A percentile compares a stretch with the other conserved stretches of the same genome.
Evolutionary conservation across 2,329 filamentous ascomycete genomes (phyloP).

Genomic region (Xylaria sp.): DNA sequence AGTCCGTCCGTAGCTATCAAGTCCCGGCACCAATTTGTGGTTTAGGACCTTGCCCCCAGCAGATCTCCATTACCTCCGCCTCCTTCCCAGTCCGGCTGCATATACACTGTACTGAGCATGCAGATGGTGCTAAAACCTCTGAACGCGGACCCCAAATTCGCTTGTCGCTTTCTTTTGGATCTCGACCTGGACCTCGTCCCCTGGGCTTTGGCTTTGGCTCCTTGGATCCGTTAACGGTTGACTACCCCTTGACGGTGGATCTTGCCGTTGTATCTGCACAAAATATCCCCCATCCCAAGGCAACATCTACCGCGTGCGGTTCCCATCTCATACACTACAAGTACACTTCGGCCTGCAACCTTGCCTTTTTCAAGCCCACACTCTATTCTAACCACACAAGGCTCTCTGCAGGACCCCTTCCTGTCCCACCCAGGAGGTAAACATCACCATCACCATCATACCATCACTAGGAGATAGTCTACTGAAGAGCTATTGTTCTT

Average conservation of each 20-base stretch:
- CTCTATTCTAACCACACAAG: conserved; percentile 45
- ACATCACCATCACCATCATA: conserved; percentile 32
- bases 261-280: conserved; percentile 47
- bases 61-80: conserved; percentile 49
- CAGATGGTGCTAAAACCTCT: conserved; percentile 48
- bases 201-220: conserved; percentile 41
- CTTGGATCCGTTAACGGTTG: conserved; percentile 43
- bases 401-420: conserved; percentile 43
- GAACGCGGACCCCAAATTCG: conserved; percentile 47
- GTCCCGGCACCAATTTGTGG: conserved; percentile 45
- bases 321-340: conserved; percentile 50
- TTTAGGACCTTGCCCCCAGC: conserved; percentile 43
- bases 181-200: conserved; percentile 46
- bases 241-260: conserved; percentile 47
- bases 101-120: conserved; percentile 48
- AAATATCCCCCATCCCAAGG: conserved; percentile 48
- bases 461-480: conserved; percentile 33
- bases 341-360: conserved; percentile 51
- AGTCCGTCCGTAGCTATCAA: conserved; percentile 39
- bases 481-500: conserved; percentile 12
- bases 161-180: conserved; percentile 42
- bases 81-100: conserved; percentile 50
- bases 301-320: conserved; percentile 50
- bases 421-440: conserved; percentile 40
- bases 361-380: conserved; percentile 49